A percentile compares a stretch with the other conserved stretches of the same genome.
Conservation (phyloP, 306 rosid species). For the Castanea mollissima region DNA sequence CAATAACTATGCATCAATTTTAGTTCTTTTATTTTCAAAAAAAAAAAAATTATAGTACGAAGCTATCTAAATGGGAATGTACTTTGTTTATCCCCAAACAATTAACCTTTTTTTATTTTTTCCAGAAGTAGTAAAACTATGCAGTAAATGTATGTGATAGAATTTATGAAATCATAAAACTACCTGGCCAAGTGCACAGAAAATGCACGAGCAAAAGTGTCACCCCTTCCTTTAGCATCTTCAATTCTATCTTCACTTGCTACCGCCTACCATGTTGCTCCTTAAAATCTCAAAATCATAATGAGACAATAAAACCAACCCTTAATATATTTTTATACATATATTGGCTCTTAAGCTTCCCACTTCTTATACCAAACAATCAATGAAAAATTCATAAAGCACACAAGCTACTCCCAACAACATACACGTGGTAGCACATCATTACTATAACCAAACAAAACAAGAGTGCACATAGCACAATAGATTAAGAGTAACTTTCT, state of each 20-base stretch:
- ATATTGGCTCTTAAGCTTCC: not conserved
- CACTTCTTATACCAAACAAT: not conserved
- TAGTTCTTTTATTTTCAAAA: no score
- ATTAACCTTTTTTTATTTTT: not conserved
- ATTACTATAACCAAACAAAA: conserved; percentile 15
- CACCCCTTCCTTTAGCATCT: conserved; percentile 97
- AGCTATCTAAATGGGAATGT: conserved; percentile 17
- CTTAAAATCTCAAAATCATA: conserved; percentile 26
- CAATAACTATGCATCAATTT: no score
- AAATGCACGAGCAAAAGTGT: conserved; percentile 94
- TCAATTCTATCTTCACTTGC: conserved; percentile 99
- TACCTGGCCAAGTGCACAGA: conserved; percentile 95
- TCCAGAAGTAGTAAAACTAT: not conserved
- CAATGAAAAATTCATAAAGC: not conserved
- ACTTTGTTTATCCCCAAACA: not conserved
- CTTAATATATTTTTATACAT: not conserved
- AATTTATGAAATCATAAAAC: conserved; percentile 8
- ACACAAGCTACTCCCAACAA: conserved; percentile 13
- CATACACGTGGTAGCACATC: conserved; percentile 3
- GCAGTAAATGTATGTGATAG: not conserved
- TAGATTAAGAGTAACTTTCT: not conserved
- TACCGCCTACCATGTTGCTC: conserved; percentile 68
- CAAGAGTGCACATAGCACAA: not conserved
- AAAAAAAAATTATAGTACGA: conserved; percentile 1
- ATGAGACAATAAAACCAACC: not conserved